Percentiles rank a stretch among this genome's conserved stretches.
These are phyloP conservation scores for Leptomonas pyrrhocoris DNA, from an alignment of 208 protist species.

Conservation along the genomic window DNA sequence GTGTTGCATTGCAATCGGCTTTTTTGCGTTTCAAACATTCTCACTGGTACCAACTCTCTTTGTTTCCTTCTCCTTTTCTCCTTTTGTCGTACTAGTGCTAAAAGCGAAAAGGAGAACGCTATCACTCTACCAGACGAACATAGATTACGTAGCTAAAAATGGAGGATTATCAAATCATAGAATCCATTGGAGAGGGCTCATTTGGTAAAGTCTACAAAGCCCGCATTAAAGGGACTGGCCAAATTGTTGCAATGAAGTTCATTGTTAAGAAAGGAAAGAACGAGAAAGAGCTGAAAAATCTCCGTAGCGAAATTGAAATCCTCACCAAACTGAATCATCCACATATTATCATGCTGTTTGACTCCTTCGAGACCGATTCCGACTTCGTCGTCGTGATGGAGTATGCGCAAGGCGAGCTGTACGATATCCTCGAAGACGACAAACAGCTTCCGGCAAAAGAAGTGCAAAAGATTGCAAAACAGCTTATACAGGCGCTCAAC, in stretches of 20 bases:
- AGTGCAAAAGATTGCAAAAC: slow-evolving; percentile 95
- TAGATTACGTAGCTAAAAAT: slow-evolving; percentile 38
- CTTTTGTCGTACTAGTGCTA: slow-evolving; percentile 3
- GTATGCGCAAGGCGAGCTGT: slow-evolving; percentile 94
- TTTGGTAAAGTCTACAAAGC: slow-evolving; percentile 99
- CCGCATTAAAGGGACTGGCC: slow-evolving; percentile 89
- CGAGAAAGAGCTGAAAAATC: slow-evolving; percentile 92
- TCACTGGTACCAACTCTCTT: no score
- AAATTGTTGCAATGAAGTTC: slow-evolving; percentile 98
- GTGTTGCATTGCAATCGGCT: no score
- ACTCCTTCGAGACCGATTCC: slow-evolving; percentile 95
- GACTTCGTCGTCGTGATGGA: slow-evolving; percentile 96
- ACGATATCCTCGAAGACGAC: slow-evolving; percentile 96
- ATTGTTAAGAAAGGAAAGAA: slow-evolving; percentile 96
- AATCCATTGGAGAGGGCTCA: slow-evolving; percentile 97
- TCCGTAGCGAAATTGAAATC: slow-evolving; percentile 97
- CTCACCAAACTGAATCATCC: slow-evolving; percentile 95
- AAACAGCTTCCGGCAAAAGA: slow-evolving; percentile 89
- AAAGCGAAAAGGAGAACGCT: not conserved
- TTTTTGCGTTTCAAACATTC: no score
- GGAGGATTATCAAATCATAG: slow-evolving; percentile 94
- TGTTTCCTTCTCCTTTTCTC: not conserved
- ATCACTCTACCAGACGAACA: not conserved
- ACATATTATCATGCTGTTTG: slow-evolving; percentile 97
- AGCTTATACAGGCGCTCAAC: slow-evolving; percentile 95